Base-by-base conservation (phyloP, 2,329 filamentous ascomycete species). In the Simplicillium aogashimaense region DNA sequence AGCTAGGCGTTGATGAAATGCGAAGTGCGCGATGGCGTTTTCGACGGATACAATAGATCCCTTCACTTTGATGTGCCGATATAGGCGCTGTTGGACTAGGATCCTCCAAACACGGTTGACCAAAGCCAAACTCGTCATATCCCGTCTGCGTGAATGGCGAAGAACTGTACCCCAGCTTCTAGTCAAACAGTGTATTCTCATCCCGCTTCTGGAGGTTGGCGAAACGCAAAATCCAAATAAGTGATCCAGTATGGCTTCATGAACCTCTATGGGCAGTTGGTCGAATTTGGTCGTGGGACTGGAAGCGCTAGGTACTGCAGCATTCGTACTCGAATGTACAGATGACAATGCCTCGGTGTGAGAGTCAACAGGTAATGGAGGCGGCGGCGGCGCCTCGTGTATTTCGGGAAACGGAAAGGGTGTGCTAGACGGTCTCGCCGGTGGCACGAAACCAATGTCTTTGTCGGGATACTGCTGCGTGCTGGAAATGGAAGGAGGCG, bases 21-120 rank as follows among this genome's bases (percentile, higher is more conserved):
- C 57, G 48, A 87, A 83, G 65, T 81, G 86, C 29, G 62, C 47
- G 46, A 73, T 65, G 7, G 81, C 75, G 36, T 77, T 68, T 33
- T 72, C 62, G 32, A 85, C 61, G 13, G 73, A 80, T n/a, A 74
- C 68, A 30, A 74, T 64, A 0, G 81, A 85, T 1, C 80, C 83
- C 60, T 85, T 83, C 49, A 87, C 65, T 59, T 86, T 86, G 61
- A 87, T 76, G 55, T 86, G 82, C 33, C 83, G 72, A 59, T 85
- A 88, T 3, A 88, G 70, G 30, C 83, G 71, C 53, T 82, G 73
- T 55, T 87, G 83, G 15, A 88, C 76, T 41, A 86, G 53, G 29
- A 67, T 62, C 37, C 79, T 72, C 82, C 82, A 87, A n/a, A 72
- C 60, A 4, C 59, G 66, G 50, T 67, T 76, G 36, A 81, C 76